These are phyloP conservation scores for Solanum bulbocastanum DNA, from an alignment of 257 asterid species.

Conservation along the genomic window DNA sequence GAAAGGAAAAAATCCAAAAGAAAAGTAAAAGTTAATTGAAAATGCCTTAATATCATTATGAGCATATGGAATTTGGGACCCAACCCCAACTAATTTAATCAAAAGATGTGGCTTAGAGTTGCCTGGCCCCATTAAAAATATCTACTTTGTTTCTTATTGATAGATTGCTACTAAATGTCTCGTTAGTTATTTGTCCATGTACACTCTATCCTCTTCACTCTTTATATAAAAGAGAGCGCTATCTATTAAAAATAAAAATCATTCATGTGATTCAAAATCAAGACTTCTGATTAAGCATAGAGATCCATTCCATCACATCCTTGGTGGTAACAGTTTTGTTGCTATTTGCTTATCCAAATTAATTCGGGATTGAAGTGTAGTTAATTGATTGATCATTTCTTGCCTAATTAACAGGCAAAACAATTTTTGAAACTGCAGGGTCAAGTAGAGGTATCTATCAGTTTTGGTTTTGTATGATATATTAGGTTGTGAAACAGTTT, in stretches of 20 bases:
- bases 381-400: neutral
- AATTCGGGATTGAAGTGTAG: neutral
- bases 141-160: conserved; percentile 10
- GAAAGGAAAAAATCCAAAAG: conserved; percentile 5
- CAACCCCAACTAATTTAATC: conserved; percentile 6
- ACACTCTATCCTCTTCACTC: neutral
- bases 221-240: too few species aligned
- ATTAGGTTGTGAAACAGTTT: neutral
- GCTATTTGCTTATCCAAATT: neutral
- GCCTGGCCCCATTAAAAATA: conserved; percentile 15
- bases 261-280: neutral
- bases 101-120: conserved; percentile 34
- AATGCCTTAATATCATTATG: conserved; percentile 23
- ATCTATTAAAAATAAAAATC: too few species aligned
- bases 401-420: neutral
- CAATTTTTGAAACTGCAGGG: neutral
- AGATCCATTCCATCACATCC: neutral
- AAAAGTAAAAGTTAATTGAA: neutral
- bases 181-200: neutral
- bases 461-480: neutral
- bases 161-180: neutral
- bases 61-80: conserved; percentile 28
- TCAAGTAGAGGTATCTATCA: neutral
- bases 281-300: too few species aligned
- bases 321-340: neutral